phyloP scores from a whole-genome alignment of 345 rosid genomes.

The Populus davidiana region DNA sequence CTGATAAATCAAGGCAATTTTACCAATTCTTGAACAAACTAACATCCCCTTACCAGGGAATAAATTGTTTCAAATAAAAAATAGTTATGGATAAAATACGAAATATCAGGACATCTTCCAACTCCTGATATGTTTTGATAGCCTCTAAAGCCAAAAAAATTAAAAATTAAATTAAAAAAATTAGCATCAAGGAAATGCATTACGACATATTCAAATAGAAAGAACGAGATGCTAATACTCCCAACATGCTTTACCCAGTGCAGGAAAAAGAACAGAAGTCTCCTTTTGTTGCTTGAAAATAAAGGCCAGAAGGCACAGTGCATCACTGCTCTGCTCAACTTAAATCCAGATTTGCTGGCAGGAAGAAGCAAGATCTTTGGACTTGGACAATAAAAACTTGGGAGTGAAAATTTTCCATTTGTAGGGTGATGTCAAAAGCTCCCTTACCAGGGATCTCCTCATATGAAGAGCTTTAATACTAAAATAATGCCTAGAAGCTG shows the following conservation, averaged over 20 bases:
- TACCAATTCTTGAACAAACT: constrained; percentile 63
- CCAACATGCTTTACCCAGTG: constrained; percentile 54
- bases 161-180: constrained; percentile 17
- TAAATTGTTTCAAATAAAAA: constrained; percentile 37
- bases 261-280: constrained; percentile 47
- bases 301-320: constrained; percentile 46
- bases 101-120: constrained; percentile 84
- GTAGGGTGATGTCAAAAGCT: constrained; percentile 21
- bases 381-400: constrained; percentile 31
- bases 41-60: constrained; percentile 99
- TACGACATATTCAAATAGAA: constrained; percentile 44
- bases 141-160: constrained; percentile 63
- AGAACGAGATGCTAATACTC: constrained; percentile 64
- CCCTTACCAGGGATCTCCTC: constrained; percentile 55
- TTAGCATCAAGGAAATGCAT: constrained; percentile 52
- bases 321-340: constrained; percentile 51
- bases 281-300: constrained; percentile 55
- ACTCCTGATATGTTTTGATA: constrained; percentile 69
- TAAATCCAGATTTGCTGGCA: constrained; percentile 44
- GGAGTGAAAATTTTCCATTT: constrained; percentile 19
- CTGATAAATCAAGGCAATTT: constrained; percentile 63
- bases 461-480: constrained; percentile 25
- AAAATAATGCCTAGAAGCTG: constrained; percentile 8
- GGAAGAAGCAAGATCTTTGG: constrained; percentile 51
- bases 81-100: constrained; percentile 35